Percentiles rank a stretch among this genome's conserved stretches.
phyloP scores from a whole-genome alignment of 257 asterid genomes.

The Misopates orontium region DNA sequence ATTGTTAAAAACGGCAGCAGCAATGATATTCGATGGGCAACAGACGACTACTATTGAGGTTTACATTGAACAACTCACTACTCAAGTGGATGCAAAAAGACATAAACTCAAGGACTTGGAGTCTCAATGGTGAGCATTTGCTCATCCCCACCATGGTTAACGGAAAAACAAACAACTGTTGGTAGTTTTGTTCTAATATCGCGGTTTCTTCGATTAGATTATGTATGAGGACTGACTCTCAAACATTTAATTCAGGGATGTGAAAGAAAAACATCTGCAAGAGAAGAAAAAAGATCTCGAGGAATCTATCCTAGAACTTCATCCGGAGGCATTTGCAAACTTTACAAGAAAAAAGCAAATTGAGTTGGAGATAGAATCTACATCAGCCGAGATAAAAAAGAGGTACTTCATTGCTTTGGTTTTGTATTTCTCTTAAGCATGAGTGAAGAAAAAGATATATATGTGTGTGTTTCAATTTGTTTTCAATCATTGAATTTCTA shows the following conservation, averaged over 20 bases:
- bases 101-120: slow-evolving; percentile 46
- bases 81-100: slow-evolving; percentile 50
- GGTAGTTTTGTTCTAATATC: too few relatives aligned
- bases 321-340: slow-evolving; percentile 53
- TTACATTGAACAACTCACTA: slow-evolving; percentile 47
- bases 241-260: slow-evolving; percentile 51
- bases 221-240: slow-evolving; percentile 23
- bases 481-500: slow-evolving; percentile 6
- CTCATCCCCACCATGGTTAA: slow-evolving; percentile 16
- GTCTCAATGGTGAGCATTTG: slow-evolving; percentile 51
- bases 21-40: slow-evolving; percentile 43
- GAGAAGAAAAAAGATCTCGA: slow-evolving; percentile 49
- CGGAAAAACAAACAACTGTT: too few relatives aligned
- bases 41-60: slow-evolving; percentile 39
- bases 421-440: slow-evolving; percentile 23
- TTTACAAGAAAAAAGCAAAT: slow-evolving; percentile 41
- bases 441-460: slow-evolving; percentile 7
- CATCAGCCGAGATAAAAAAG: slow-evolving; percentile 44
- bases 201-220: too few relatives aligned
- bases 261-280: slow-evolving; percentile 38
- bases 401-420: slow-evolving; percentile 44
- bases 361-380: slow-evolving; percentile 42
- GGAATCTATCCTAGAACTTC: slow-evolving; percentile 36
- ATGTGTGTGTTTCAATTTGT: not conserved
- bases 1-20: slow-evolving; percentile 46